Conservation (phyloP, 2,329 filamentous ascomycete species). For the Fusarium secorum region DNA sequence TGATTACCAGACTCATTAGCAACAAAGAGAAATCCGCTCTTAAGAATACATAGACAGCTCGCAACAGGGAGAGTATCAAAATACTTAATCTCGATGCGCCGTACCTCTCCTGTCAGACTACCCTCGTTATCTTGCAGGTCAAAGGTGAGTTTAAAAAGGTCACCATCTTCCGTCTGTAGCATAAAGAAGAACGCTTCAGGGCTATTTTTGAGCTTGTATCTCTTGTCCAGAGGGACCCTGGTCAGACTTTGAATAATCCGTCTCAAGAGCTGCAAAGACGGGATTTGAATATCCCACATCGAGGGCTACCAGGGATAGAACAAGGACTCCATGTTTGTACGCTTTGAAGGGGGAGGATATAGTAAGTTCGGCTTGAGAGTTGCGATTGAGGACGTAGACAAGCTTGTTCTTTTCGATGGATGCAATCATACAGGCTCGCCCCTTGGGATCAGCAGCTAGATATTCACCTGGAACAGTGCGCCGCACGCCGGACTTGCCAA, state of each 20-base stretch:
- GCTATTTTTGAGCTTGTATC: conserved; percentile 81
- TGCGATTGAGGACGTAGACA: conserved; percentile 96
- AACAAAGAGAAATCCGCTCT: conserved; percentile 93
- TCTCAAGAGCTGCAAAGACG: conserved; percentile 91
- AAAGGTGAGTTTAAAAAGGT: conserved; percentile 94
- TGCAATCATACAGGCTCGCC: conserved; percentile 91
- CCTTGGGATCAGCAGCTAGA: conserved; percentile 92
- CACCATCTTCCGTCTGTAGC: conserved; percentile 93
- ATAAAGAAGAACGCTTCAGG: conserved; percentile 94
- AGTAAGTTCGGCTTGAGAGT: conserved; percentile 92
- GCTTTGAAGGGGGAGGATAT: conserved; percentile 97
- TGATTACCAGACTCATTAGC: conserved; percentile 93
- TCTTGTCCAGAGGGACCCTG: conserved; percentile 85
- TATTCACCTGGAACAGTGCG: conserved; percentile 96
- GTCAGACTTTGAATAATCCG: conserved; percentile 92
- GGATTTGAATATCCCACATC: conserved; percentile 98
- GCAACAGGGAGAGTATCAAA: conserved; percentile 95
- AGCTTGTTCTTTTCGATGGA: conserved; percentile 99
- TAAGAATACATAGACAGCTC: conserved; percentile 87
- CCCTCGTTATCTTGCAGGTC: conserved; percentile 87
- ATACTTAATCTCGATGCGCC: conserved; percentile 90
- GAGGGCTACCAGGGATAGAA: conserved; percentile 84
- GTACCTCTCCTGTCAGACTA: conserved; percentile 80
- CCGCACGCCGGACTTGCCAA: conserved; percentile 94
- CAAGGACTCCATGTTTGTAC: conserved; percentile 88